Evolutionary conservation across 352 stramenopile species (phyloP), one percentile per base, ranked within the genome.

Genomic region (Globisporangium alternatum): DNA sequence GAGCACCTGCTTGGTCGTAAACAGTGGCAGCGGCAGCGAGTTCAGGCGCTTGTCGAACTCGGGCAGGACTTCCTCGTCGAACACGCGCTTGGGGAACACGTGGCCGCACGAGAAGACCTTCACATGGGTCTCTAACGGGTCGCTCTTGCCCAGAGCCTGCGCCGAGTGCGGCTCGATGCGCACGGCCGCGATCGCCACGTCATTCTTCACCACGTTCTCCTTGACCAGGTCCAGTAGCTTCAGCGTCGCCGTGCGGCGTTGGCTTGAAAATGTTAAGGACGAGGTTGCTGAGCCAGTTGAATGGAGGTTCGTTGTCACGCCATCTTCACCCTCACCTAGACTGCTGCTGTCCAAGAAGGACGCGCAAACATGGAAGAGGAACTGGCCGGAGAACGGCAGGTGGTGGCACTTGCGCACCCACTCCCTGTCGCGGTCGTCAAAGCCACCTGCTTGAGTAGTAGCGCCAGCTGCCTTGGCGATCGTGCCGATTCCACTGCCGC

Each of bases 51-150:
- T 92, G 41, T 93, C 87, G 56, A 96, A 96, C 62, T 91, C 80
- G 10, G 76, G 74, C 19, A 94, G 51, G 13, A 96, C 76, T 39
- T 96, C 87, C 60, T 96, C 87, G 54, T 96, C 85, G 51, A 91
- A 94, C 51, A 96, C 75, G 33, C 87, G 83, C 73, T 93, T 93
- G 10, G 87, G 83, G 59, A 92, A 96, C 21, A 92, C 65, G 57
- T 96, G 87, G 13, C 82, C 80, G 41, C 87, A 96, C 13, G 85
- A 89, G 60, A 96, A 96, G 2, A 77, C 87, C 69, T 93, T 92
- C 19, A 88, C 85, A 62, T 96, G 87, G 15, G 87, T 96, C 64
- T 96, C 87, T 8, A 96, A 71, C 28, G 87, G 87, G 28, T 96
- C 87, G 39, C 81, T 91, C 60, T 92, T 91, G 48, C 87, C 87